Evolutionary conservation across 306 rosid genomes (phyloP), one percentile per base, ranked within the genome.

Genomic region (Casuarina glauca): DNA sequence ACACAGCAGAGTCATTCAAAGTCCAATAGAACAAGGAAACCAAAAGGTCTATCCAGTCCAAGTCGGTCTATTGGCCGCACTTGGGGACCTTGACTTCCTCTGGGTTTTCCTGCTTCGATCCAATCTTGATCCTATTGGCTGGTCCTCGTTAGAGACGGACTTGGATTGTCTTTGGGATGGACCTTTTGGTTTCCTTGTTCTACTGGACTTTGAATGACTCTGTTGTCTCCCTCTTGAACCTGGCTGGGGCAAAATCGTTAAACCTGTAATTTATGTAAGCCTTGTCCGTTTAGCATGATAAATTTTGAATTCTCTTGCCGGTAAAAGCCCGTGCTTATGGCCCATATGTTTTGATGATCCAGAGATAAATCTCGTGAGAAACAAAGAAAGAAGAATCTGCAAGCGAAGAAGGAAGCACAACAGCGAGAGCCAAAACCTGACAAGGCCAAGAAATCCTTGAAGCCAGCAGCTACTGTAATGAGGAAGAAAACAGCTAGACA

Each of bases 341-440:
- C 61, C 75, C 69, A 52, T 54, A 49, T 76, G 73, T 77, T 26
- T 49, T 53, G 50, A 66, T 76, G 57, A 60, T 79, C 38, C 58
- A 95, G 99, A 85, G 99, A 93, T 79, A 95, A 95, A 80, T 85
- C 96, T 44, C 92, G 97, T 3, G 86, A 95, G 89, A 95, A 91
- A 74, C 99, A 95, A 84, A 86, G 99, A 78, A 89, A 80, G 89
- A 90, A 81, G 84, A 95, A 95, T 82, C 82, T 95, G 70, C 83
- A 76, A 77, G 86, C 76, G 9, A 93, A 83, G 89, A 93, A 91
- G 88, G 97, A 88, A 86, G 93, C 90, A 45, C 84, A 76, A 77
- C 84, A 78, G 88, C 88, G 85, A 82, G 88, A 87, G 76, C 76
- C 81, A 36, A 95, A 84, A 79, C 88, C 86, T 43, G 71, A 86